These are phyloP conservation scores for Closterium sp. DNA, from an alignment of 139 green algal genomes.

Conservation along the genomic window DNA sequence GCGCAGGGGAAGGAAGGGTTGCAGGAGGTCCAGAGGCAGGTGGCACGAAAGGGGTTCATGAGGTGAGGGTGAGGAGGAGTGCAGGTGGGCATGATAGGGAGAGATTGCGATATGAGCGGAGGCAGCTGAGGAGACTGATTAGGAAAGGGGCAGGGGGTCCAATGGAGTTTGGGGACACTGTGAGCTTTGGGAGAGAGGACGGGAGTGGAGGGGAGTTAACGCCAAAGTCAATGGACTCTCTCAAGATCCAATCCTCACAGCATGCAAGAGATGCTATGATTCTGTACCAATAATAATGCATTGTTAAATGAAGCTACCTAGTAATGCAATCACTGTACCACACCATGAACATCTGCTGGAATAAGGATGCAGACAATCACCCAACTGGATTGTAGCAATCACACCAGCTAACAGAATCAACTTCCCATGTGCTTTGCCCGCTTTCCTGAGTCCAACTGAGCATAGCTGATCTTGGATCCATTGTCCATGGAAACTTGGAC, in stretches of 20 bases:
- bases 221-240: background rate
- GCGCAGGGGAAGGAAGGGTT: background rate
- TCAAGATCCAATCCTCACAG: background rate
- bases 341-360: no score
- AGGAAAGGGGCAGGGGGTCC: background rate
- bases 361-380: no score
- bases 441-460: background rate
- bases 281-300: background rate
- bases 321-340: no score
- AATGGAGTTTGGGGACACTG: background rate
- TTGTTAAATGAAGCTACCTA: no score
- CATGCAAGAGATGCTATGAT: background rate
- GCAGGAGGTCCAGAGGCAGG: background rate
- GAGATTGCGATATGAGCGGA: background rate
- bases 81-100: background rate
- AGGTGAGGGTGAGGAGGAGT: background rate
- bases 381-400: no score
- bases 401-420: background rate
- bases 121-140: background rate
- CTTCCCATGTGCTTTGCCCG: background rate
- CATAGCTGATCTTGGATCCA: slow-evolving; percentile 1
- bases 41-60: background rate
- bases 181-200: background rate
- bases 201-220: background rate
- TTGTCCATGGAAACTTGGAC: slow-evolving; percentile 16